phyloP scores from a whole-genome alignment of 1,284 basidiomycete genomes.

The Cutaneotrichosporon sp. region DNA sequence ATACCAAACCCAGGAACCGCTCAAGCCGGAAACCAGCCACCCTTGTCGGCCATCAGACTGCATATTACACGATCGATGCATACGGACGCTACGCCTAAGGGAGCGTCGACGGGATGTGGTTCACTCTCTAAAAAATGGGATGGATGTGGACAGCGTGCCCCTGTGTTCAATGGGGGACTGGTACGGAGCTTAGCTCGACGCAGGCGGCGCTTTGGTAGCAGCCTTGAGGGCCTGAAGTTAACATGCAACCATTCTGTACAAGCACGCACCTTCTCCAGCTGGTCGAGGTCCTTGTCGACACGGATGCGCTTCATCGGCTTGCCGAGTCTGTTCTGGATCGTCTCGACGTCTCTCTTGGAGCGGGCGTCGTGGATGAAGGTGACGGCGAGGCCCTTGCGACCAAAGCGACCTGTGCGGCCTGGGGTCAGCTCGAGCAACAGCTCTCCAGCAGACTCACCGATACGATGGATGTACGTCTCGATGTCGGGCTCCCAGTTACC shows the following conservation, averaged over 20 bases:
- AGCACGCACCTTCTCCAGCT: constrained; percentile 38
- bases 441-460: constrained; percentile 63
- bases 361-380: constrained; percentile 88
- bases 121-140: neutral
- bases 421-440: neutral
- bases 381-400: constrained; percentile 91
- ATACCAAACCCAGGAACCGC: no score
- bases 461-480: constrained; percentile 97
- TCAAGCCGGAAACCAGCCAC: no score
- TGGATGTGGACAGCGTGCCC: neutral
- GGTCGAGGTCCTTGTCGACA: constrained; percentile 45
- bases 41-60: no score
- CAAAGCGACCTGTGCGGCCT: constrained; percentile 91
- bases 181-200: neutral
- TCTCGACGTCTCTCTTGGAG: constrained; percentile 80
- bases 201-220: constrained; percentile 30
- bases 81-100: no score
- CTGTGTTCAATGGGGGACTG: neutral
- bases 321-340: constrained; percentile 73
- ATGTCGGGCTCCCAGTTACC: constrained; percentile 66
- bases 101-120: no score
- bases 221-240: constrained; percentile 32
- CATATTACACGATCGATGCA: no score
- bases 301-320: constrained; percentile 54
- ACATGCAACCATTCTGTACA: neutral